phyloP scores from a whole-genome alignment of 768 basidiomycete genomes.

The Phylloporus sp. region DNA sequence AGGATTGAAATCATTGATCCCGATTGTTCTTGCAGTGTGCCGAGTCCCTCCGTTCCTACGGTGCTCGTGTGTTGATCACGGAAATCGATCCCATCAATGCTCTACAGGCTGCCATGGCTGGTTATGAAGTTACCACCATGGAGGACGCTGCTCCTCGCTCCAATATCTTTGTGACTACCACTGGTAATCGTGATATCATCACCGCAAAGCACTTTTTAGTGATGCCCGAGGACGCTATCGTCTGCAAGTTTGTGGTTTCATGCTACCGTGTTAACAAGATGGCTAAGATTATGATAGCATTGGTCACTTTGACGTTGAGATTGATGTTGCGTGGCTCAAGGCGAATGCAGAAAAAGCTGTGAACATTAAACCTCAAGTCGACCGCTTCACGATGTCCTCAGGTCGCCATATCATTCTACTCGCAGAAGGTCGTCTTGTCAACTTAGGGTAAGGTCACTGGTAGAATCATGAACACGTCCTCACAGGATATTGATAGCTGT shows the following conservation, averaged over 20 bases:
- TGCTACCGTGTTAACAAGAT: neutral
- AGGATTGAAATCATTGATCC: neutral
- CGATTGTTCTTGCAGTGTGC: slow-evolving; percentile 65
- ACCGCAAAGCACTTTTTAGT: slow-evolving; percentile 82
- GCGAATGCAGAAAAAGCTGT: slow-evolving; percentile 73
- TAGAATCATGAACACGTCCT: neutral
- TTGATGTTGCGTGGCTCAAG: slow-evolving; percentile 99
- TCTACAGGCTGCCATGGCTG: slow-evolving; percentile 99
- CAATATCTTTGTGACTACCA: slow-evolving; percentile 97
- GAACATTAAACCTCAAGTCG: slow-evolving; percentile 99
- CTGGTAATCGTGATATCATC: slow-evolving; percentile 98
- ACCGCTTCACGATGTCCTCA: slow-evolving; percentile 88
- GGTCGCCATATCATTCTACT: slow-evolving; percentile 97
- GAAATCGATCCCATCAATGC: slow-evolving; percentile 99
- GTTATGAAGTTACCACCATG: slow-evolving; percentile 98
- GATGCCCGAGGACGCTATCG: slow-evolving; percentile 99
- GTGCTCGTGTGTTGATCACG: slow-evolving; percentile 91
- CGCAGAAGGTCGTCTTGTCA: slow-evolving; percentile 98
- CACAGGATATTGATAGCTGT: slow-evolving; percentile 46
- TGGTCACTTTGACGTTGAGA: slow-evolving; percentile 84
- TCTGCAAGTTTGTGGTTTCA: slow-evolving; percentile 77
- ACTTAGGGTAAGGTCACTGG: slow-evolving; percentile 70
- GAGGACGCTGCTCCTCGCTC: slow-evolving; percentile 87
- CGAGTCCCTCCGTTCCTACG: slow-evolving; percentile 95
- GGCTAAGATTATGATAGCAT: slow-evolving; percentile 45